Evolutionary conservation across 1,284 basidiomycete genomes (phyloP).

Genomic region (Tetrapyrgos nigripes): DNA sequence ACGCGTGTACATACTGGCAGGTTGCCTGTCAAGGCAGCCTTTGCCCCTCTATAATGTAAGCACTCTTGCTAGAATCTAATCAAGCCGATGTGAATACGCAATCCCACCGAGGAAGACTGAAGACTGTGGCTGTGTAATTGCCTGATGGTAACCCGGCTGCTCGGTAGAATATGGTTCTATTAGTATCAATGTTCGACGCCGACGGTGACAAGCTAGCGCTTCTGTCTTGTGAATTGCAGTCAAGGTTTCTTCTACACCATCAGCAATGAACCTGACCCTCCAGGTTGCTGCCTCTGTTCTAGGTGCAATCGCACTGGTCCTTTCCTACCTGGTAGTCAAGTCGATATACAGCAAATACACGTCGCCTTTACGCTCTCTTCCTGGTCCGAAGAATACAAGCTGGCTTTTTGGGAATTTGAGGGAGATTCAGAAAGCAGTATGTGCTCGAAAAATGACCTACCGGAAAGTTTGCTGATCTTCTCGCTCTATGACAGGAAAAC

Average conservation of each 20-base stretch:
- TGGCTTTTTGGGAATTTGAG: conserved; percentile 11
- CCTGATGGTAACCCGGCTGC: too few relatives aligned
- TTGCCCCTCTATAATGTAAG: too few relatives aligned
- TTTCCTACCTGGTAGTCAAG: background rate
- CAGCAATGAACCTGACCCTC: background rate
- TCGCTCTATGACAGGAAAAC: background rate
- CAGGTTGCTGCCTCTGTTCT: background rate
- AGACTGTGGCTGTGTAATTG: too few relatives aligned
- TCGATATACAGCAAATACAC: conserved; percentile 34
- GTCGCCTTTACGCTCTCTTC: conserved; percentile 46
- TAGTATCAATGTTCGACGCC: too few relatives aligned
- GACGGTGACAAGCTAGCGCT: too few relatives aligned
- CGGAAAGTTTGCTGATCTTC: background rate
- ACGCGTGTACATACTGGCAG: too few relatives aligned
- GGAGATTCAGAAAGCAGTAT: conserved; percentile 3
- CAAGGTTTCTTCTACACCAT: background rate
- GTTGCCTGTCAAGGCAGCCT: too few relatives aligned
- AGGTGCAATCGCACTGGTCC: background rate
- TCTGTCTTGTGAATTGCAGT: background rate
- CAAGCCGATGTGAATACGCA: too few relatives aligned
- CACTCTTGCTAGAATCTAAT: too few relatives aligned
- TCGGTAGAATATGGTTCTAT: too few relatives aligned
- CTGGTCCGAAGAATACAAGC: conserved; percentile 8
- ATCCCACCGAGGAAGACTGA: too few relatives aligned
- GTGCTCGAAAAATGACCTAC: background rate